Percentiles rank a stretch among this genome's conserved stretches.
These are phyloP conservation scores for Mrakiaceae sp. DNA, from an alignment of 1,284 basidiomycete species.

Conservation along the genomic window DNA sequence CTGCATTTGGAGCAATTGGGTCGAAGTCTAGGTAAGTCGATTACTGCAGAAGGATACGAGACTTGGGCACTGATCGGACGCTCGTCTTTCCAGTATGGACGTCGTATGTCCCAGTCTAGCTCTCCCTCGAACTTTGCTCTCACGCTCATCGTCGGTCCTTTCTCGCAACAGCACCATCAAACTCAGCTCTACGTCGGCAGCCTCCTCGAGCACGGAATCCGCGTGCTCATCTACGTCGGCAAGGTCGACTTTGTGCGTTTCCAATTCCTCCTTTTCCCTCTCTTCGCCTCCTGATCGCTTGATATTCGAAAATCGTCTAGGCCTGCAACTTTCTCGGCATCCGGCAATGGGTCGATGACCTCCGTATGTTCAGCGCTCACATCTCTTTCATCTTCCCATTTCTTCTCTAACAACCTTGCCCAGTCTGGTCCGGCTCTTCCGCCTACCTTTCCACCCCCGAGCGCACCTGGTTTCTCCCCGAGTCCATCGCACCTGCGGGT, in stretches of 20 bases:
- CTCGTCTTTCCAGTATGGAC: too few species aligned
- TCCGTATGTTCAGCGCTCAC: slow-evolving; percentile 33
- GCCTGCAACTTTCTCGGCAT: slow-evolving; percentile 60
- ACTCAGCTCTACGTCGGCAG: slow-evolving; percentile 44
- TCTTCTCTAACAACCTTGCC: slow-evolving; percentile 38
- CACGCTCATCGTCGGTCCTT: neutral
- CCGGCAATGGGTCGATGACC: slow-evolving; percentile 47
- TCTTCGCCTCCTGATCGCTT: neutral
- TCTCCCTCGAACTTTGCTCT: neutral
- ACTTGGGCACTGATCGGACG: neutral
- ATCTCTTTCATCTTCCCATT: slow-evolving; percentile 38
- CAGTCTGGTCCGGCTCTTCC: slow-evolving; percentile 28
- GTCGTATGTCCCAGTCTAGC: neutral
- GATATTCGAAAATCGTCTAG: neutral
- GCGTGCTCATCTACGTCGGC: slow-evolving; percentile 56
- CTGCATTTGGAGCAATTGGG: neutral
- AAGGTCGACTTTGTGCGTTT: slow-evolving; percentile 52
- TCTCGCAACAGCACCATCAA: neutral
- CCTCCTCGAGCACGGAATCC: slow-evolving; percentile 61
- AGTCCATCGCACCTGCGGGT: neutral
- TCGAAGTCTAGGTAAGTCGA: neutral
- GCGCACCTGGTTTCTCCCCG: neutral
- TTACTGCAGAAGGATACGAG: neutral
- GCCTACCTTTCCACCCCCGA: neutral
- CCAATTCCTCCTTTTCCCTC: neutral